These are phyloP conservation scores for sorghum (Sorghum bicolor) DNA, from an alignment of 176 grass and related monocot genomes.

Conservation along the genomic window DNA sequence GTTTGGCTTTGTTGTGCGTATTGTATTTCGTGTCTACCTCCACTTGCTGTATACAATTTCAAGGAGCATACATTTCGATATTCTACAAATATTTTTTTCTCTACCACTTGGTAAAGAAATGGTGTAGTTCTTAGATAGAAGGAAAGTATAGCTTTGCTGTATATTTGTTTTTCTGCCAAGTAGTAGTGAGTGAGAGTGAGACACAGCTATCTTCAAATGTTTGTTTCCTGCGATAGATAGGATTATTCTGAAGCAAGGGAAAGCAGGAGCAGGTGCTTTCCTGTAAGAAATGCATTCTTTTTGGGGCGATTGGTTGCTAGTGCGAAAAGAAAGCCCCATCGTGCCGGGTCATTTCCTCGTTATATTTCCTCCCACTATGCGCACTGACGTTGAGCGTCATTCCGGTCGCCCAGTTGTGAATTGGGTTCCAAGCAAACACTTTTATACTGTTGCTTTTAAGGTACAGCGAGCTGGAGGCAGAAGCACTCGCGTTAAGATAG, in stretches of 20 bases:
- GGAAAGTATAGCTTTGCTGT: background rate
- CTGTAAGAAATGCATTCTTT: constrained; percentile 34
- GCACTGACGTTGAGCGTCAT: constrained; percentile 20
- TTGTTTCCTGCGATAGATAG: constrained; percentile 23
- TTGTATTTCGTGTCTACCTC: constrained; percentile 20
- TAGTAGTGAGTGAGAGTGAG: constrained; percentile 23
- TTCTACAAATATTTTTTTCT: background rate
- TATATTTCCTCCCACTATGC: constrained; percentile 26
- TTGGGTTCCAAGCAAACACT: constrained; percentile 13
- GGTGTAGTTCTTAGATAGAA: background rate
- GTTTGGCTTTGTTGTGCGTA: background rate
- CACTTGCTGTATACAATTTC: constrained; percentile 12
- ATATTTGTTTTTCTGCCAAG: background rate
- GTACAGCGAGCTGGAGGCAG: background rate
- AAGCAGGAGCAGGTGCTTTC: constrained; percentile 21
- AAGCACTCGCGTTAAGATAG: background rate
- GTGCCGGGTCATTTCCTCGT: constrained; percentile 22
- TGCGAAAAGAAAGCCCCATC: constrained; percentile 29
- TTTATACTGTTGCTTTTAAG: constrained; percentile 11
- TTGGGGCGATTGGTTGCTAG: constrained; percentile 27
- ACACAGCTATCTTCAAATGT: constrained; percentile 32
- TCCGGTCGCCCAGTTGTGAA: background rate
- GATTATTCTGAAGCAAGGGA: constrained; percentile 39
- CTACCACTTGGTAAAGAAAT: background rate
- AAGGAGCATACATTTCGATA: background rate